Evolutionary conservation across 345 rosid species (phyloP).

Genomic region (Eucalyptus curtisii): DNA sequence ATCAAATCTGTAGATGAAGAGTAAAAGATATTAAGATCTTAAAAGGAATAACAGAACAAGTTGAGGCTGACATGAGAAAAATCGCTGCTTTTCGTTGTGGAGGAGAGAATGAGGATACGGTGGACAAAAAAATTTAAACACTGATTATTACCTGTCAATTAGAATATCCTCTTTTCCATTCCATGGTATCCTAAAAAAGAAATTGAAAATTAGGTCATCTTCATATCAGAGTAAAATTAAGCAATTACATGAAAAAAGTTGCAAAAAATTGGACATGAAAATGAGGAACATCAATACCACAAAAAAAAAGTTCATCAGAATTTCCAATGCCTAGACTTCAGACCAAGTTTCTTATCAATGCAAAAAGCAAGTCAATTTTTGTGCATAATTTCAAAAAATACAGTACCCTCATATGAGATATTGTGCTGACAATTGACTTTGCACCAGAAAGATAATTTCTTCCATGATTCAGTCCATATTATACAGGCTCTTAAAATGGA

Average conservation of each 20-base stretch:
- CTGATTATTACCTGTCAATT: slow-evolving; percentile 51
- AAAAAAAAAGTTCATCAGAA: neutral
- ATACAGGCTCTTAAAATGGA: neutral
- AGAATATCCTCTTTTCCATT: slow-evolving; percentile 76
- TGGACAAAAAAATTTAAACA: neutral
- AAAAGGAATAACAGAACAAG: neutral
- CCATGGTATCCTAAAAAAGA: slow-evolving; percentile 68
- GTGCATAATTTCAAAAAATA: neutral
- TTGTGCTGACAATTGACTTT: neutral
- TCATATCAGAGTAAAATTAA: neutral
- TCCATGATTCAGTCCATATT: neutral
- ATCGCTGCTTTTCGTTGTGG: neutral
- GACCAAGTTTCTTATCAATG: neutral
- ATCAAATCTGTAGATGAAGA: slow-evolving; percentile 42
- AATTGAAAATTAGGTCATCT: neutral
- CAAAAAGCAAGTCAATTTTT: neutral
- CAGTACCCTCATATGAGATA: neutral
- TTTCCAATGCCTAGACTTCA: neutral
- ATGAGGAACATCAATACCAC: neutral
- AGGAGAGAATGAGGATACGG: neutral
- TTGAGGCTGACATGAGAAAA: neutral
- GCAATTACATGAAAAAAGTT: neutral
- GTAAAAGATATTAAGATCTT: neutral
- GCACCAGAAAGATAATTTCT: neutral
- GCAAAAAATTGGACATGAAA: neutral